Evolutionary conservation across 1,139 yeast species (phyloP).

Genomic region (Meyerozyma smithsonii): DNA sequence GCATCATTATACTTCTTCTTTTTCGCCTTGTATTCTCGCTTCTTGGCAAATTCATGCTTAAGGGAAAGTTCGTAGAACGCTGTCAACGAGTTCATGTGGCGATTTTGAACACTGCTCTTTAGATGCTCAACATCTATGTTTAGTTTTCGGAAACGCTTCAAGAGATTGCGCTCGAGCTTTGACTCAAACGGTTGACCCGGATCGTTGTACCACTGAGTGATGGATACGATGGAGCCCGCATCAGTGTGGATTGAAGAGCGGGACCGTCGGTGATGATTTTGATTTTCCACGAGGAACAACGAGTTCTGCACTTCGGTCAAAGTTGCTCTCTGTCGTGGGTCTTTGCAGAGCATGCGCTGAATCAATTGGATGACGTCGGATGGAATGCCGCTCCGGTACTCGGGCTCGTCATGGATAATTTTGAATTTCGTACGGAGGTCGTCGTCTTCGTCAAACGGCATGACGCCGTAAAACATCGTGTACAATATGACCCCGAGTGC

Average conservation of each 20-base stretch:
- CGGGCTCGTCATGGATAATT: constrained; percentile 66
- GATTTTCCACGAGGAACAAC: constrained; percentile 50
- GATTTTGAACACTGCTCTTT: constrained; percentile 54
- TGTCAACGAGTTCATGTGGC: constrained; percentile 72
- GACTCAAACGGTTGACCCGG: constrained; percentile 47
- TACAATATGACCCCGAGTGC: constrained; percentile 90
- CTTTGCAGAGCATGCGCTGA: constrained; percentile 54
- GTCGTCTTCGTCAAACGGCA: constrained; percentile 90
- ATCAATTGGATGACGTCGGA: constrained; percentile 48
- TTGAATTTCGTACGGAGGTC: constrained; percentile 57
- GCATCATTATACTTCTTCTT: constrained; percentile 39
- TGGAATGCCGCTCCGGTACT: constrained; percentile 41
- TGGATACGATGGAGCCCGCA: constrained; percentile 36
- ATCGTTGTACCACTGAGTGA: constrained; percentile 35
- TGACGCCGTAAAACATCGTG: constrained; percentile 77
- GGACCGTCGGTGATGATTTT: constrained; percentile 29
- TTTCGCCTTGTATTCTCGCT: constrained; percentile 29
- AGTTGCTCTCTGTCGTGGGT: constrained; percentile 60
- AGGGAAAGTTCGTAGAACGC: constrained; percentile 78
- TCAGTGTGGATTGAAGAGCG: constrained; percentile 23
- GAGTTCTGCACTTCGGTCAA: constrained; percentile 56
- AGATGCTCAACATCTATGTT: constrained; percentile 66
- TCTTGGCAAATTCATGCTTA: constrained; percentile 53
- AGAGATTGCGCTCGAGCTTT: constrained; percentile 57
- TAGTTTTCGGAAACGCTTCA: constrained; percentile 59